Percentiles rank a stretch among this genome's conserved stretches.
These are phyloP conservation scores for Nakazawaea laoshanensis DNA, from an alignment of 805 yeast species.

Conservation along the genomic window DNA sequence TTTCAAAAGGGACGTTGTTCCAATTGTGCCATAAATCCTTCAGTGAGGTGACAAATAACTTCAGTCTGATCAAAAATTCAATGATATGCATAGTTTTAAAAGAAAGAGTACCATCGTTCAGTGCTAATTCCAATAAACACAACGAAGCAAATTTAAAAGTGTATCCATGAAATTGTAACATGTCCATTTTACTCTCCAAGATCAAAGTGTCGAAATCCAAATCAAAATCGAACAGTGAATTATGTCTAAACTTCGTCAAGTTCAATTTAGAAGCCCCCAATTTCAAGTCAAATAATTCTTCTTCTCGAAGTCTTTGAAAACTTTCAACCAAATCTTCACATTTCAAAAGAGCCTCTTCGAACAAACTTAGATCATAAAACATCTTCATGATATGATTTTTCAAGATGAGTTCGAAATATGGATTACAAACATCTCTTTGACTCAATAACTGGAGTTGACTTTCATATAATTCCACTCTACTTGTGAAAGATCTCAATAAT, in stretches of 20 bases:
- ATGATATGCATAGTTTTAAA: constrained; percentile 20
- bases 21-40: constrained; percentile 15
- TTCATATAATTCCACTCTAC: constrained; percentile 32
- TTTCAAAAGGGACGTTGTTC: constrained; percentile 15
- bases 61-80: constrained; percentile 21
- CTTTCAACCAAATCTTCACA: constrained; percentile 36
- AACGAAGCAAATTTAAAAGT: constrained; percentile 24
- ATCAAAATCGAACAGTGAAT: constrained; percentile 1
- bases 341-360: constrained; percentile 50
- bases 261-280: not conserved
- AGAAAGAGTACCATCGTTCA: constrained; percentile 20
- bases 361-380: constrained; percentile 39
- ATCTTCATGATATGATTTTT: constrained; percentile 27
- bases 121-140: constrained; percentile 15
- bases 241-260: constrained; percentile 2
- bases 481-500: constrained; percentile 46
- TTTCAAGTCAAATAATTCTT: not conserved
- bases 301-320: constrained; percentile 15
- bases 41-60: constrained; percentile 32
- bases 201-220: constrained; percentile 6
- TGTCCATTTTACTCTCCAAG: constrained; percentile 15
- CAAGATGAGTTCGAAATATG: constrained; percentile 9
- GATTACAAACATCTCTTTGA: constrained; percentile 12
- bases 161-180: constrained; percentile 29
- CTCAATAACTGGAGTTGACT: constrained; percentile 13